Evolutionary conservation across 257 asterid genomes (phyloP), one percentile per base, ranked within the genome.

Genomic region (Rehmannia glutinosa): DNA sequence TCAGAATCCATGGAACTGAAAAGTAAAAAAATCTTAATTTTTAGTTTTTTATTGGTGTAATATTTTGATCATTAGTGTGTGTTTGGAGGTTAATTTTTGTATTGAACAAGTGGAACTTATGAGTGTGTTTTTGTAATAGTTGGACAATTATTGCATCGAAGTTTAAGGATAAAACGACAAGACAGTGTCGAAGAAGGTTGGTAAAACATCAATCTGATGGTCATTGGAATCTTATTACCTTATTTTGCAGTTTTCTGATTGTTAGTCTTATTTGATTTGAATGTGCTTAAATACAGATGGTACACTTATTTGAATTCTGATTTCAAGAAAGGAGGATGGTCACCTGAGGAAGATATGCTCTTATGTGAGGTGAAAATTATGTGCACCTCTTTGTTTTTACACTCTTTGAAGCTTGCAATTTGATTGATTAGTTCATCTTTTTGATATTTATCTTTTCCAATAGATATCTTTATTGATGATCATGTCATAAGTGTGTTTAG

Each of bases 311-410:
- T 94, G 87, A 94, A 91, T 78, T 91, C 99, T 54, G 99, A 91
- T 80, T 94, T 94, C 89, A 94, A 94, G 95, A 94, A 84, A 83
- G 99, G 99, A 36, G 99, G 98, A 68, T 94, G 99, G 99, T 87
- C 98, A 17, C 97, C 98, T 28, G 99, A 94, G 82, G 99, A 94
- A 81, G 99, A 94, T 65, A 71, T 89, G 89, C 93, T 94, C 68
- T 79, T 94, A 41, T 94, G 99, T 62, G 96, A 94, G 99, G 99
- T 94, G 78, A 41, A 13, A 28, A 19, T 16, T 3, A 13, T 1
- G 17, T 61, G 45, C 16, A 20, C 15, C 39, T 28, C 19, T 8
- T 69, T 55, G 68, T 41, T 78, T 43, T 71, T 24, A 36, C 35
- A 39, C 64, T 68, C 43, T 50, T 39, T 64, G 17, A 20, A 52